Evolutionary conservation across 768 basidiomycete genomes (phyloP).

Genomic region (Xerocomellus chrysenteron): DNA sequence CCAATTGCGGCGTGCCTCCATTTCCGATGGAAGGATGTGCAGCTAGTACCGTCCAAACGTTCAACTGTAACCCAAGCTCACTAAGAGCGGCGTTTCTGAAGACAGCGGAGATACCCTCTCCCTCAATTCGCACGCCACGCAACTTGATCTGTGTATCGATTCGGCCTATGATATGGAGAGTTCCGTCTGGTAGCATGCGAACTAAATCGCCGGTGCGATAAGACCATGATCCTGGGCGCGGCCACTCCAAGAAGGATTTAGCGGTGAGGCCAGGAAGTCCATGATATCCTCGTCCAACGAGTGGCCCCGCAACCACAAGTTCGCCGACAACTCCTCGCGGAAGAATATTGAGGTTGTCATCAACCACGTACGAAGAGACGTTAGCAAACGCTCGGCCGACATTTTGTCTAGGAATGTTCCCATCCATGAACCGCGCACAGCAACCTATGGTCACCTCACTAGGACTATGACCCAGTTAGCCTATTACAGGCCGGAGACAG

Average conservation of each 20-base stretch:
- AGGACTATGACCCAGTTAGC: conserved; percentile 30
- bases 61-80: conserved; percentile 27
- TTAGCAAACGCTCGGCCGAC: conserved; percentile 43
- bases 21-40: conserved; percentile 43
- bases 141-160: conserved; percentile 54
- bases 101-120: conserved; percentile 49
- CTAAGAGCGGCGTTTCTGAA: conserved; percentile 24
- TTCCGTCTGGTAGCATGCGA: conserved; percentile 49
- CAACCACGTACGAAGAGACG: conserved; percentile 41
- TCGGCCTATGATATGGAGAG: conserved; percentile 49
- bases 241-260: conserved; percentile 48
- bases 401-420: conserved; percentile 40
- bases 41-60: conserved; percentile 43
- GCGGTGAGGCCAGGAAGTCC: conserved; percentile 43
- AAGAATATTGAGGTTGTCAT: conserved; percentile 40
- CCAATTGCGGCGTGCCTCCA: conserved; percentile 37
- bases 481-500: neutral
- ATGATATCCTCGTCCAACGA: conserved; percentile 52
- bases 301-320: conserved; percentile 48
- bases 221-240: conserved; percentile 38
- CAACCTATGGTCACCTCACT: conserved; percentile 56
- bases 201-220: conserved; percentile 53
- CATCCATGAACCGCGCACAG: conserved; percentile 44
- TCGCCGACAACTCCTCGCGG: conserved; percentile 47
- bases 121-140: conserved; percentile 54